Evolutionary conservation across 768 basidiomycete species (phyloP).

Genomic region (Pisolithus marmoratus): DNA sequence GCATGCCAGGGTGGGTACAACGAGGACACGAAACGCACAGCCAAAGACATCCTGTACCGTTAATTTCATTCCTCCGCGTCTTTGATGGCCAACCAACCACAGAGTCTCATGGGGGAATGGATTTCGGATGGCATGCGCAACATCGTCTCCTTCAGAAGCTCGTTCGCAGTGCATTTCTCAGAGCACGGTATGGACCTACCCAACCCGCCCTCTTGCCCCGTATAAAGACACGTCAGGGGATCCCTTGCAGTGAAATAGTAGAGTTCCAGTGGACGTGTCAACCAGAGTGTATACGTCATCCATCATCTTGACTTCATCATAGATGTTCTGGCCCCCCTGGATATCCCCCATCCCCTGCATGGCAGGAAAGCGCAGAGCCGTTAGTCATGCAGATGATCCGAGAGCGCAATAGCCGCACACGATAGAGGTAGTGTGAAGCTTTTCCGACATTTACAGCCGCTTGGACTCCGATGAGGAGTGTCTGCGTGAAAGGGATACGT

Average conservation of each 20-base stretch:
- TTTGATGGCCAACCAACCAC: neutral
- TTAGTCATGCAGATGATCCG: constrained; percentile 10
- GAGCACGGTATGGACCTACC: constrained; percentile 18
- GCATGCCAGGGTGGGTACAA: too few species aligned
- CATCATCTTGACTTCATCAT: neutral
- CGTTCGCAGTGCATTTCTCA: constrained; percentile 9
- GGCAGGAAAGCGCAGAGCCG: constrained; percentile 9
- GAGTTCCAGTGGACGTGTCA: constrained; percentile 9
- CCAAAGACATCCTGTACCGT: too few species aligned
- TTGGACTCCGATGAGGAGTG: constrained; percentile 18
- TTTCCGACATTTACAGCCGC: constrained; percentile 7
- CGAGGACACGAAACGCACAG: too few species aligned
- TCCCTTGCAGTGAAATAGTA: constrained; percentile 13
- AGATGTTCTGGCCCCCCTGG: constrained; percentile 3
- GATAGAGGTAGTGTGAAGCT: constrained; percentile 10
- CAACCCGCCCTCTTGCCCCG: constrained; percentile 15
- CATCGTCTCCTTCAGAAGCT: constrained; percentile 15
- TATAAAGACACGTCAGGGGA: constrained; percentile 15
- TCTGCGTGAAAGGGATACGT: constrained; percentile 10
- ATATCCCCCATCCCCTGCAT: neutral
- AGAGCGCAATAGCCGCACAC: constrained; percentile 3
- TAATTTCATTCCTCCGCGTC: neutral
- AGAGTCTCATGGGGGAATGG: neutral
- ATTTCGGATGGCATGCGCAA: constrained; percentile 12
- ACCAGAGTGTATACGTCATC: constrained; percentile 9